Evolutionary conservation across 2,329 filamentous ascomycete genomes (phyloP), one percentile per base, ranked within the genome.

Genomic region (Aspergillus sp.): DNA sequence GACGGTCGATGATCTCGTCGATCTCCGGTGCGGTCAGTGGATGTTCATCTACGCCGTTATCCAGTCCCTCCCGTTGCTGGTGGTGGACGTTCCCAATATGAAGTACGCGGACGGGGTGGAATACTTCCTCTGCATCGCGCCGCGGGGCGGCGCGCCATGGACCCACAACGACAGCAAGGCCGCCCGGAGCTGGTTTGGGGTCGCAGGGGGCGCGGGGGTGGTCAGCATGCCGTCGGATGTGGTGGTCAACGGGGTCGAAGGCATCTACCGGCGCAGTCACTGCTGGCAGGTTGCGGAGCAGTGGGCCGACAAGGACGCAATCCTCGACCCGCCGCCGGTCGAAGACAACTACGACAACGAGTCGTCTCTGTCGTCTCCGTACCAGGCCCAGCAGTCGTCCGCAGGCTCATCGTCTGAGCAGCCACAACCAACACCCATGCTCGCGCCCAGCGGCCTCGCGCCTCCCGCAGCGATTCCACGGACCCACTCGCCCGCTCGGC

Each of bases 241-340:
- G 15, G 72, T 82, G 26, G 72, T 79, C 42, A 71, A 81, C 44
- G 74, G 78, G 12, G 71, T 79, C 2, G 79, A 83, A 48, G 78
- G 74, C 27, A 71, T 80, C 26, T 83, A 81, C 54, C 69, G 74
- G 11, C 72, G 78, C 26, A 79, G 74, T 39, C 79, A 83, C 51
- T 82, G 78, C 57, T 84, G 79, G 79, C 60, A 69, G 36, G 67
- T 71, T 46, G 78, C 77, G 3, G 68, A 74, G 43, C 64, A 71
- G 43, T 82, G 79, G 79, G 66, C 66, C 6, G 61, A 64, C 22
- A 60, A 63, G 12, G 53, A 55, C 33, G 43, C 51, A 30, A 43
- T 59, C 11, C 37, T 60, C 26, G 53, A 44, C 3, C 52, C 54
- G 4, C 51, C 58, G 1, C 45, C 49, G 31, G 35, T 55, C 4